phyloP scores from a whole-genome alignment of 495 filamentous ascomycete genomes.

The Polyplosphaeria fusca region DNA sequence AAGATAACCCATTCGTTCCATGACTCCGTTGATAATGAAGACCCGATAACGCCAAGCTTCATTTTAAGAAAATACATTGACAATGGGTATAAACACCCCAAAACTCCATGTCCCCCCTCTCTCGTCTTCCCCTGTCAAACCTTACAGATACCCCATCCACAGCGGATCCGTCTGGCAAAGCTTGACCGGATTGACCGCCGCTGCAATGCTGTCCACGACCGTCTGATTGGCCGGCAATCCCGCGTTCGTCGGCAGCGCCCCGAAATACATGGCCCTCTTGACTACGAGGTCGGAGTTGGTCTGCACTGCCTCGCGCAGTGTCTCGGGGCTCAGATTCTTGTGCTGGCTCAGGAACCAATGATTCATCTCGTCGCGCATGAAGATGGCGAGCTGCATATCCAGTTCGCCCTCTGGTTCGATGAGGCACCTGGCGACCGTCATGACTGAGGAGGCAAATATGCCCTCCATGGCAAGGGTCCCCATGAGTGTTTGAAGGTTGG shows the following conservation, averaged over 20 bases:
- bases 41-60: no score
- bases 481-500: slow-evolving; percentile 92
- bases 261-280: slow-evolving; percentile 79
- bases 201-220: slow-evolving; percentile 83
- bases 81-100: no score
- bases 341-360: slow-evolving; percentile 91
- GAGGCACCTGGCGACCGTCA: slow-evolving; percentile 92
- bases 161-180: slow-evolving; percentile 80
- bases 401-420: slow-evolving; percentile 86
- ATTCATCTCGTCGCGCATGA: slow-evolving; percentile 96
- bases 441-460: slow-evolving; percentile 84
- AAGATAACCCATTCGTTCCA: no score
- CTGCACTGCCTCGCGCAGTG: slow-evolving; percentile 82
- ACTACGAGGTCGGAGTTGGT: slow-evolving; percentile 86
- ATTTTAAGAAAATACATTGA: no score
- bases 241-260: slow-evolving; percentile 51
- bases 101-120: no score
- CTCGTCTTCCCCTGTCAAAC: no score
- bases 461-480: slow-evolving; percentile 93
- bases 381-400: slow-evolving; percentile 87
- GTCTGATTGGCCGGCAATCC: slow-evolving; percentile 93
- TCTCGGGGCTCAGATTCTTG: slow-evolving; percentile 50
- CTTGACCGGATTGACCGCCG: slow-evolving; percentile 81
- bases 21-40: no score
- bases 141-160: slow-evolving; percentile 94